Evolutionary conservation across 345 rosid species (phyloP), one percentile per base, ranked within the genome.

Genomic region (Noccaea caerulescens): DNA sequence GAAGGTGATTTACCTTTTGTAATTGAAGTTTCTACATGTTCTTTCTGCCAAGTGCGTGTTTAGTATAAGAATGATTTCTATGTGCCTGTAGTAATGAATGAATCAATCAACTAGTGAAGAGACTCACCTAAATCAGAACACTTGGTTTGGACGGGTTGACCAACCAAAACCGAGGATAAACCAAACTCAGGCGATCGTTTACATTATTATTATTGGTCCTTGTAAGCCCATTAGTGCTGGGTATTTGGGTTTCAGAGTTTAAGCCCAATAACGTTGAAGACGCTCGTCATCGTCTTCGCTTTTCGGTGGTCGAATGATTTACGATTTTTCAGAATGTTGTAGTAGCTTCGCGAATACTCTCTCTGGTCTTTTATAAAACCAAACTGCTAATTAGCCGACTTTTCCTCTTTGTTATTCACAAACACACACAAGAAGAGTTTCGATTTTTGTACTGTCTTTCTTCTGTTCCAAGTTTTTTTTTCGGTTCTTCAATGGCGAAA

Each of bases 401-500:
- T 10, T 43, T 52, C 12, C 36, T 66, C 61, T 14, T 43, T 14
- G 16, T 59, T 68, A 20, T 18, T 58, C 4, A 41, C 55, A 49
- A 49, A 42, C 41, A 16, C 42, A 14, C 42, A 32, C 23, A 20
- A 20, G 23, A 1, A 4, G 8, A 6, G 10, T 52, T 23, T 20
- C 60, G 51, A 27, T 5, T 23, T 47, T 49, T 38, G 18, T 58
- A 4, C 1, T 47, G 32, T 46, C 9, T 16, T 30, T 58, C 55
- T 59, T 58, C 66, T 46, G 39, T 38, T 37, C 16, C 25, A 60
- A 67, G 63, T 38, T 65, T 72, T 66, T 41, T 41, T 16, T 34
- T 7, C 13, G 8, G 55, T 41, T 41, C 39, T 66, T 10, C 38
- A 60, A 93, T 93, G 98, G 87, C 88, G 23, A 87, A 87, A 71